Evolutionary conservation across 345 rosid genomes (phyloP).

Genomic region (Salix purpurea): DNA sequence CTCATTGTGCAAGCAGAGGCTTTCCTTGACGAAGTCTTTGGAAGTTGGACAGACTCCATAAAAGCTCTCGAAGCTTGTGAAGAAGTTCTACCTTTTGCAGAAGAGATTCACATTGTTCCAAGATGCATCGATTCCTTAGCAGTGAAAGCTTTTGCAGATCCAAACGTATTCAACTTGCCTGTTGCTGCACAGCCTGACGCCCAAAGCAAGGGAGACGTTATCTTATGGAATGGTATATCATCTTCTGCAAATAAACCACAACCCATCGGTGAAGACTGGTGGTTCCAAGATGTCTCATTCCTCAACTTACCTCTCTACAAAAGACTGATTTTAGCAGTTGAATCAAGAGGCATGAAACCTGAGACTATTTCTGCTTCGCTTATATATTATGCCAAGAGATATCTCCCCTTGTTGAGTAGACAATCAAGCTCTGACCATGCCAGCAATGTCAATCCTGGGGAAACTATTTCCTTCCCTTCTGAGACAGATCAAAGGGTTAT

Average conservation of each 20-base stretch:
- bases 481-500: slow-evolving; percentile 52
- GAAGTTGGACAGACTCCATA: slow-evolving; percentile 63
- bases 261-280: slow-evolving; percentile 56
- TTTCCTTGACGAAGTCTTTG: slow-evolving; percentile 54
- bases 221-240: slow-evolving; percentile 74
- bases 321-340: slow-evolving; percentile 59
- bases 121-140: slow-evolving; percentile 78
- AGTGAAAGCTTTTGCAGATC: slow-evolving; percentile 62
- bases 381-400: slow-evolving; percentile 53
- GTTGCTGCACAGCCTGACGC: slow-evolving; percentile 21
- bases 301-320: slow-evolving; percentile 50
- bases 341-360: slow-evolving; percentile 50
- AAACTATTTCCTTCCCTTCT: slow-evolving; percentile 28
- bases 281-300: slow-evolving; percentile 70
- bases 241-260: slow-evolving; percentile 29
- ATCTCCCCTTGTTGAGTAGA: slow-evolving; percentile 60
- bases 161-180: slow-evolving; percentile 54
- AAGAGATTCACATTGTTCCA: slow-evolving; percentile 65
- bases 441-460: slow-evolving; percentile 9
- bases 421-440: slow-evolving; percentile 34
- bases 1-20: slow-evolving; percentile 63
- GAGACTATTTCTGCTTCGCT: slow-evolving; percentile 61
- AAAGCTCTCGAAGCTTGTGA: slow-evolving; percentile 70
- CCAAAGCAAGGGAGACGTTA: slow-evolving; percentile 30
- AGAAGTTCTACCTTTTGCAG: slow-evolving; percentile 59